Evolutionary conservation across 352 stramenopile species (phyloP), one percentile per base, ranked within the genome.

Genomic region (Phytopythium kandeliae): DNA sequence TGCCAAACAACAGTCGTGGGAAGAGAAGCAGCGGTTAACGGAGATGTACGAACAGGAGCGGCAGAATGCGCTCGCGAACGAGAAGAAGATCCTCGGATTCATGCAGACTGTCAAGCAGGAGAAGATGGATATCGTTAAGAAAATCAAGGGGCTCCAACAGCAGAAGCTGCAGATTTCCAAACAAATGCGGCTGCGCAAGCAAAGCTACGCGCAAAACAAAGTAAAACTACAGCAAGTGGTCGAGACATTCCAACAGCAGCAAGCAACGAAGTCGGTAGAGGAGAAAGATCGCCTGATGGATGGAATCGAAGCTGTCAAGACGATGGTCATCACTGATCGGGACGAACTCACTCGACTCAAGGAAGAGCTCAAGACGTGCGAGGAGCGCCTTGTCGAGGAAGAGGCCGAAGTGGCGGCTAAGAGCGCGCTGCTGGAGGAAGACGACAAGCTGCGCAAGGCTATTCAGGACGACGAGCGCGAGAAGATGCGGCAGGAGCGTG

Each of bases 61-160:
- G 13, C 62, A 87, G 34, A 91, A 94, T 38, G 94, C 83, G 28
- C 62, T 97, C 11, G 69, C 75, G 11, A 94, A 86, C 49, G 80
- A 92, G 31, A 79, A 70, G 30, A 86, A 87, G 51, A 93, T 96
- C 44, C 51, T 89, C 11, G 70, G 78, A 7, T 92, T 92, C 46
- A 96, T 97, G 85, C 77, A 92, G 58, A 92, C 82, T 1, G 80
- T 95, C 36, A 92, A 93, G 60, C 78, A 96, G 48, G 85, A 97
- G 55, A 97, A 97, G 52, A 85, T 95, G 60, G 83, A 88, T 43
- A 85, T 92, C 35, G 81, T 97, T 65, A 95, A 94, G 66, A 84
- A 75, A 30, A 84, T 97, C 51, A 94, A 96, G 51, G 58, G 55
- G 35, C 65, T 97, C 17, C 85, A 96, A 45, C 74, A 86, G 53